Evolutionary conservation across 768 basidiomycete species (phyloP).

Genomic region (Kwoniella shandongensis): DNA sequence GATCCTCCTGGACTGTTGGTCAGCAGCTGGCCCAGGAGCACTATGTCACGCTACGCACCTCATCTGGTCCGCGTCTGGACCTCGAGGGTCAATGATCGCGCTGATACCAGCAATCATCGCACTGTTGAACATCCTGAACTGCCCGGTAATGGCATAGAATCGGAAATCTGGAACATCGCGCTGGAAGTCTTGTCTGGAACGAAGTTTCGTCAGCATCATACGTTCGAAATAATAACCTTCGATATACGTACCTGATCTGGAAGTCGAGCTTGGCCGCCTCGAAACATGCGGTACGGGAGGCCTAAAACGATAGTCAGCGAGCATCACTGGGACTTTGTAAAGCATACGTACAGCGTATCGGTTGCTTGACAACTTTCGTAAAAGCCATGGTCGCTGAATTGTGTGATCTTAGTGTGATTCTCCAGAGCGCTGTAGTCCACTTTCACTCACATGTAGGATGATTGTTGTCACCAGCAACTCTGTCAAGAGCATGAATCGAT

Average conservation of each 20-base stretch:
- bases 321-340: background rate
- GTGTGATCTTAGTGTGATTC: slow-evolving; percentile 53
- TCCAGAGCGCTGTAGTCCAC: background rate
- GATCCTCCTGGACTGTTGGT: slow-evolving; percentile 31
- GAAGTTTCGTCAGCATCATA: background rate
- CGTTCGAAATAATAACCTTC: background rate
- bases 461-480: slow-evolving; percentile 49
- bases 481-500: slow-evolving; percentile 49
- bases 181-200: slow-evolving; percentile 48
- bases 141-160: slow-evolving; percentile 37
- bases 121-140: slow-evolving; percentile 51
- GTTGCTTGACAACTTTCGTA: slow-evolving; percentile 75
- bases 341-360: slow-evolving; percentile 84
- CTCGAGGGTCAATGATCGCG: slow-evolving; percentile 51
- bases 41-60: slow-evolving; percentile 20
- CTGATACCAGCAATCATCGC: slow-evolving; percentile 53
- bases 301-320: slow-evolving; percentile 48
- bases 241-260: slow-evolving; percentile 48
- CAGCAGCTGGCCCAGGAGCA: background rate
- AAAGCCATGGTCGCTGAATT: slow-evolving; percentile 80
- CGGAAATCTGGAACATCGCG: slow-evolving; percentile 42
- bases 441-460: slow-evolving; percentile 42
- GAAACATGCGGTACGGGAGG: slow-evolving; percentile 82
- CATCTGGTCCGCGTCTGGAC: slow-evolving; percentile 51
- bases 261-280: slow-evolving; percentile 89